Conservation (phyloP, 2,329 filamentous ascomycete species). For the Exophiala aquamarina region DNA sequence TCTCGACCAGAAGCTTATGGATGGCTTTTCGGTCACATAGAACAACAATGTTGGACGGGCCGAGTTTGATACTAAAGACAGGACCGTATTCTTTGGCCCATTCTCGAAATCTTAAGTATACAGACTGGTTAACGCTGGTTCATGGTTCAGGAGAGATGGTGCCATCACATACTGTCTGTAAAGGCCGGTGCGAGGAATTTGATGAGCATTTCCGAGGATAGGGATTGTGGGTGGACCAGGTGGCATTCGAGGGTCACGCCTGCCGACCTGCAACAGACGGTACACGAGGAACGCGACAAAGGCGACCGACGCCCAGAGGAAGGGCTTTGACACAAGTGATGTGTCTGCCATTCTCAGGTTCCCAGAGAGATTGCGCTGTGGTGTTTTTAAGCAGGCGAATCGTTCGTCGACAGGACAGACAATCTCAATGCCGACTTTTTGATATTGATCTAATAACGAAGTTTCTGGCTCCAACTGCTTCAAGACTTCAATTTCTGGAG, state of each 20-base stretch:
- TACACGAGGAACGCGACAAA: slow-evolving; percentile 7
- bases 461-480: too few species aligned
- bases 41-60: slow-evolving; percentile 40
- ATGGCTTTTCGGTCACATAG: slow-evolving; percentile 32
- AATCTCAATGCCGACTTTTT: too few species aligned
- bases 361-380: neutral
- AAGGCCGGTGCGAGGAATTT: slow-evolving; percentile 43
- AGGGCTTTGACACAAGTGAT: slow-evolving; percentile 2
- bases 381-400: too few species aligned
- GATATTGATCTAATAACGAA: too few species aligned
- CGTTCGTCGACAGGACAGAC: too few species aligned
- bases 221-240: slow-evolving; percentile 43
- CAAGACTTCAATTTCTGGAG: too few species aligned
- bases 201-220: slow-evolving; percentile 43
- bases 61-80: slow-evolving; percentile 44
- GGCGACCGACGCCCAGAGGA: slow-evolving; percentile 1
- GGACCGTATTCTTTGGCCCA: slow-evolving; percentile 36
- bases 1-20: slow-evolving; percentile 25
- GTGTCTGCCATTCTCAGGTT: neutral
- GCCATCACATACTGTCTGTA: slow-evolving; percentile 11
- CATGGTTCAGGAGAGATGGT: too few species aligned
- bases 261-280: slow-evolving; percentile 10
- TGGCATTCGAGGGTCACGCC: slow-evolving; percentile 10
- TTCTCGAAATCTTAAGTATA: slow-evolving; percentile 9
- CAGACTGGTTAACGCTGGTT: neutral